A percentile compares a stretch with the other conserved stretches of the same genome.
Evolutionary conservation across 2,329 filamentous ascomycete genomes (phyloP).

Genomic region (Colletotrichum eleusines): DNA sequence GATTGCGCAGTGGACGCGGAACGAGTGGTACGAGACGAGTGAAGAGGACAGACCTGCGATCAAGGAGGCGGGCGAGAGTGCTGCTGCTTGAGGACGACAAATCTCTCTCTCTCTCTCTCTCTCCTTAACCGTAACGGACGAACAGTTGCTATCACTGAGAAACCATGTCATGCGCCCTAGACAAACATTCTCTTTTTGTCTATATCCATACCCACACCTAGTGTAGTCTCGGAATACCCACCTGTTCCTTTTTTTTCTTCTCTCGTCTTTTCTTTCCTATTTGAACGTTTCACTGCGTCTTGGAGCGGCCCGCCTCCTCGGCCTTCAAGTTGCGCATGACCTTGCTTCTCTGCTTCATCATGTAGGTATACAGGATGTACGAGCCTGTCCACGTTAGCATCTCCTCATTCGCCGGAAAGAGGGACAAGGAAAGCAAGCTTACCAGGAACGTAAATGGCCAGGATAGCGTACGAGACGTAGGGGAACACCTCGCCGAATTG

Average conservation of each 20-base stretch:
- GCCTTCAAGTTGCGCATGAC: slow-evolving; percentile 74
- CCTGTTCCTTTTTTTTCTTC: neutral
- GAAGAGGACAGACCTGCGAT: slow-evolving; percentile 49
- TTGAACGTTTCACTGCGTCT: slow-evolving; percentile 23
- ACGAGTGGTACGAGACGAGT: slow-evolving; percentile 75
- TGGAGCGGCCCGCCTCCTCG: slow-evolving; percentile 47
- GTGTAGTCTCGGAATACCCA: slow-evolving; percentile 28
- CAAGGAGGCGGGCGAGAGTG: slow-evolving; percentile 36
- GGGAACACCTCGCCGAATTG: slow-evolving; percentile 62
- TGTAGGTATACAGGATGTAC: slow-evolving; percentile 91
- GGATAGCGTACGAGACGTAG: slow-evolving; percentile 71
- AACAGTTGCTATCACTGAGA: slow-evolving; percentile 9
- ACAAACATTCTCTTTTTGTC: slow-evolving; percentile 21
- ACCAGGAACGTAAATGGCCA: slow-evolving; percentile 86
- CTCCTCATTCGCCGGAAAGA: neutral
- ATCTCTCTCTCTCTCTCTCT: neutral
- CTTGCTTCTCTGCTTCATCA: slow-evolving; percentile 91
- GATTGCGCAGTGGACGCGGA: slow-evolving; percentile 73
- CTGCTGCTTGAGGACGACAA: slow-evolving; percentile 17
- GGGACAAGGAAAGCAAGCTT: slow-evolving; percentile 51
- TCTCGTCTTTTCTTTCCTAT: neutral
- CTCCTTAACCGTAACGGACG: neutral
- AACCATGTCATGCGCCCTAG: slow-evolving; percentile 18
- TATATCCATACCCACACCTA: slow-evolving; percentile 33
- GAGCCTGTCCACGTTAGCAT: slow-evolving; percentile 60